Conservation (phyloP, 257 asterid genomes). For the Voacanga thouarsii region DNA sequence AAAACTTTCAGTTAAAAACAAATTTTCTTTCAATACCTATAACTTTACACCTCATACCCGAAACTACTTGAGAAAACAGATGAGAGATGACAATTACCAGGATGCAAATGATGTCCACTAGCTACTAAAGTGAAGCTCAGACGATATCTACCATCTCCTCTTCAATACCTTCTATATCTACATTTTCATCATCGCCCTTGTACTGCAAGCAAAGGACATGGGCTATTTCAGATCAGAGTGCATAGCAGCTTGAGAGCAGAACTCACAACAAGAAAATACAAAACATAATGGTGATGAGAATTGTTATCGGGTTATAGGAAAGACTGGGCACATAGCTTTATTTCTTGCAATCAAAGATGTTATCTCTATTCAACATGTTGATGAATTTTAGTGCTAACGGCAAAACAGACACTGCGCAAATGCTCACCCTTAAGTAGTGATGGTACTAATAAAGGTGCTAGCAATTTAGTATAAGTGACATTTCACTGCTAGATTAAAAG, state of each 20-base stretch:
- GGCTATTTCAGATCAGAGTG: slow-evolving; percentile 16
- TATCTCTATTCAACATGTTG: not conserved
- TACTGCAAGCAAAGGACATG: slow-evolving; percentile 50
- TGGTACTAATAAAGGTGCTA: not conserved
- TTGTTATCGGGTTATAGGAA: not conserved
- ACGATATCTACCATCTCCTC: slow-evolving; percentile 65
- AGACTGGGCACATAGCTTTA: not conserved
- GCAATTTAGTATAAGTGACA: not conserved
- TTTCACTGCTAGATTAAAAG: not conserved
- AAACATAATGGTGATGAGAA: not conserved
- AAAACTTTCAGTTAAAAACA: no score
- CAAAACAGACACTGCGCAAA: not conserved
- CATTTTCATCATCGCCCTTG: slow-evolving; percentile 46
- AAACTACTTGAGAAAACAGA: not conserved
- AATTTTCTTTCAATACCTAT: no score
- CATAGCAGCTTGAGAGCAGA: not conserved
- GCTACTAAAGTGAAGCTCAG: slow-evolving; percentile 27
- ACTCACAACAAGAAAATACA: not conserved
- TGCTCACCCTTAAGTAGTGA: not conserved
- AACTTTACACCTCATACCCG: no score
- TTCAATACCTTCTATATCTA: slow-evolving; percentile 51
- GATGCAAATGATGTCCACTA: not conserved
- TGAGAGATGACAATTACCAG: not conserved
- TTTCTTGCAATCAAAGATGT: not conserved
- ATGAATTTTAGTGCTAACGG: not conserved